Percentiles rank a stretch among this genome's conserved stretches.
phyloP scores from a whole-genome alignment of 1,284 basidiomycete genomes.

The Naganishia cerealis region DNA sequence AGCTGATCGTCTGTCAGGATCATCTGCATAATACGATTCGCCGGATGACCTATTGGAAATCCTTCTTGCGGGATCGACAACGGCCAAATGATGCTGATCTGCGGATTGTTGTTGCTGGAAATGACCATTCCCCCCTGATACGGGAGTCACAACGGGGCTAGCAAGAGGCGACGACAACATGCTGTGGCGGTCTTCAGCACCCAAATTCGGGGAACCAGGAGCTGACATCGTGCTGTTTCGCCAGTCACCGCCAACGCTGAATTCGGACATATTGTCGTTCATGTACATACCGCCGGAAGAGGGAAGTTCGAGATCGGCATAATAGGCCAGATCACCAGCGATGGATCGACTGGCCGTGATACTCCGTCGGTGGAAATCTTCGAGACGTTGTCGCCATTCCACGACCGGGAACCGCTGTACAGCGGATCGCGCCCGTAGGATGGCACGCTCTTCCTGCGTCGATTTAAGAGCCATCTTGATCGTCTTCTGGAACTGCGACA shows the following conservation, averaged over 20 bases:
- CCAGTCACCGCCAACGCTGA: constrained; percentile 62
- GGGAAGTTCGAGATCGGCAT: constrained; percentile 47
- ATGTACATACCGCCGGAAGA: constrained; percentile 29
- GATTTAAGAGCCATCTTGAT: constrained; percentile 90
- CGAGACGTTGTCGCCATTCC: constrained; percentile 90
- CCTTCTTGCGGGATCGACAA: constrained; percentile 37
- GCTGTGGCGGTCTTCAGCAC: constrained; percentile 25
- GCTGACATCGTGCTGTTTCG: constrained; percentile 49
- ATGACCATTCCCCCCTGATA: constrained; percentile 47
- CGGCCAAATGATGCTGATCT: constrained; percentile 29
- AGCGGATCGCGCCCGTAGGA: constrained; percentile 84
- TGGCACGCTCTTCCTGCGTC: constrained; percentile 80
- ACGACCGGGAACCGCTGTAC: constrained; percentile 93
- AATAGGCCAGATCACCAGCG: constrained; percentile 73
- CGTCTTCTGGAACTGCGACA: constrained; percentile 89
- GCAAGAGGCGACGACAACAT: constrained; percentile 28
- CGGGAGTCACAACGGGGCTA: constrained; percentile 28
- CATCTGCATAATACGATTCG: constrained; percentile 55
- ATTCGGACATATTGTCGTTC: constrained; percentile 42
- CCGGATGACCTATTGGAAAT: constrained; percentile 46
- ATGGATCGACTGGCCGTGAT: constrained; percentile 68
- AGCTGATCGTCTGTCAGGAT: constrained; percentile 42
- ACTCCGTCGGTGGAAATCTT: constrained; percentile 86
- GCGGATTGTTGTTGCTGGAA: constrained; percentile 38
- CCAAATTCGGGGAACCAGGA: constrained; percentile 42